phyloP scores from a whole-genome alignment of 2,329 filamentous ascomycete genomes.

The Capronia epimyces region DNA sequence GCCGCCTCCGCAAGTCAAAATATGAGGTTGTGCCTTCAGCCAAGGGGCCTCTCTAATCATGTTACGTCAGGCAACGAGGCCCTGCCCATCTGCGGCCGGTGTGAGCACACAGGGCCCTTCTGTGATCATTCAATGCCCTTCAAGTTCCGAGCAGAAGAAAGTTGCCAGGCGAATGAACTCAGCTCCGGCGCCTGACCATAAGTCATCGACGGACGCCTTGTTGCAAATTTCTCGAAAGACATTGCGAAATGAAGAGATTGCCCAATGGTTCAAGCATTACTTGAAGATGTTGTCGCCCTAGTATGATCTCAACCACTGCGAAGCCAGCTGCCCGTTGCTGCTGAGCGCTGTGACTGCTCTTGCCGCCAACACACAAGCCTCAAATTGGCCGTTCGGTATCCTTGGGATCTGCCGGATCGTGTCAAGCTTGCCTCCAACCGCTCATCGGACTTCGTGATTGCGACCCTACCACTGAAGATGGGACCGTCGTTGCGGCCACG shows the following conservation, averaged over 20 bases:
- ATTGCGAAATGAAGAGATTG: slow-evolving; percentile 11
- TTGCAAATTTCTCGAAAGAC: background rate
- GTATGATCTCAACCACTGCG: slow-evolving; percentile 46
- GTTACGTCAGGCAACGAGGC: slow-evolving; percentile 41
- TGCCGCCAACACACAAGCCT: slow-evolving; percentile 40
- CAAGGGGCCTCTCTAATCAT: background rate
- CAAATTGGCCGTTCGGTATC: slow-evolving; percentile 26
- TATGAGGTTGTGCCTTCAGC: slow-evolving; percentile 1
- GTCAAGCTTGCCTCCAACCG: slow-evolving; percentile 40
- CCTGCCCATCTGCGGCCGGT: slow-evolving; percentile 11
- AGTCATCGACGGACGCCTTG: background rate
- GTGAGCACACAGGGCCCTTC: slow-evolving; percentile 8
- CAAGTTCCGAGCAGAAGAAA: slow-evolving; percentile 10
- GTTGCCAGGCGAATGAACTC: background rate
- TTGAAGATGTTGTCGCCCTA: slow-evolving; percentile 37
- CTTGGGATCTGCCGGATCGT: slow-evolving; percentile 35
- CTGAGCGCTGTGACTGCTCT: slow-evolving; percentile 45
- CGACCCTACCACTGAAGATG: slow-evolving; percentile 33
- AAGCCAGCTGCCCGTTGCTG: slow-evolving; percentile 37
- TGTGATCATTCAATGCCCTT: slow-evolving; percentile 13
- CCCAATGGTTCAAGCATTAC: slow-evolving; percentile 15
- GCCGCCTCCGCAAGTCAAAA: slow-evolving; percentile 15
- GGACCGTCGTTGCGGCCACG: slow-evolving; percentile 43
- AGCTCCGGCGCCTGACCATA: background rate
- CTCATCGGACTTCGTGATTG: slow-evolving; percentile 38